phyloP scores from a whole-genome alignment of 1,284 basidiomycete species.

The Sanguinoderma infundibulare region DNA sequence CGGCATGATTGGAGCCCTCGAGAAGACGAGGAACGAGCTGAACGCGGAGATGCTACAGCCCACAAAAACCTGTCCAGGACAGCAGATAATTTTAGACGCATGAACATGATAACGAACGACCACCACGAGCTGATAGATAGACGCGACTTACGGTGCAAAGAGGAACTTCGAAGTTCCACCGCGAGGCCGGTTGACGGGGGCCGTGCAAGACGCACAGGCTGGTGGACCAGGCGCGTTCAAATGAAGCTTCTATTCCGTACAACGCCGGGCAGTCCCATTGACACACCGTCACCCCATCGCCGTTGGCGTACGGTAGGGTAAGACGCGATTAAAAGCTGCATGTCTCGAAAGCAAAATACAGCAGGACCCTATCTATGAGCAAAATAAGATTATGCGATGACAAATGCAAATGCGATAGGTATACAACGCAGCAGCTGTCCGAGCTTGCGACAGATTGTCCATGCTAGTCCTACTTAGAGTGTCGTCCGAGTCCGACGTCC shows the following conservation, averaged over 20 bases:
- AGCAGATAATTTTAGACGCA: neutral
- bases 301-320: no score
- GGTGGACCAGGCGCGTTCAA: neutral
- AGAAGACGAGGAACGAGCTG: neutral
- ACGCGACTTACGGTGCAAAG: neutral
- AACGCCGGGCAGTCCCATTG: no score
- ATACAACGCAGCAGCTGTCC: constrained; percentile 2
- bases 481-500: no score
- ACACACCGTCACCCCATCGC: no score
- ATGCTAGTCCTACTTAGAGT: no score
- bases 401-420: neutral
- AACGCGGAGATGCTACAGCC: neutral
- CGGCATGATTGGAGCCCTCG: neutral
- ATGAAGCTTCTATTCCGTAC: neutral
- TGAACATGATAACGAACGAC: neutral
- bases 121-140: neutral
- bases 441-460: no score
- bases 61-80: neutral
- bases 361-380: neutral
- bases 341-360: neutral
- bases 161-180: neutral
- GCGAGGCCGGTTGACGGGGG: neutral
- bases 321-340: no score
- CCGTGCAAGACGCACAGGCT: neutral
- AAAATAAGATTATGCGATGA: neutral